Evolutionary conservation across 208 protist genomes (phyloP).

Genomic region (Lotmaria passim): DNA sequence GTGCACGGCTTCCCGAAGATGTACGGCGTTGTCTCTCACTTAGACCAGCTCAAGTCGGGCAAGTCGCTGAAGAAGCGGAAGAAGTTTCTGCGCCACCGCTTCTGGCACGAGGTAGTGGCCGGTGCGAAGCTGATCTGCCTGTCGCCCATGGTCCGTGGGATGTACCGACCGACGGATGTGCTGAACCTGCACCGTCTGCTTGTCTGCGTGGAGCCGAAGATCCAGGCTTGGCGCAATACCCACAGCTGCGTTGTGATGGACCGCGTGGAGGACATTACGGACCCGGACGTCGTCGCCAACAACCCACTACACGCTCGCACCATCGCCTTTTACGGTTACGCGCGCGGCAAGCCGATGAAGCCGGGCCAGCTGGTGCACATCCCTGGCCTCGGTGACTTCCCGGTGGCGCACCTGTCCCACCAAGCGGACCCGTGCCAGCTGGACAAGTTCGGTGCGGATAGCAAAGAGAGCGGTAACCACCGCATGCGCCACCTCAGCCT

Average conservation of each 20-base stretch:
- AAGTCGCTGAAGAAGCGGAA: slow-evolving; percentile 97
- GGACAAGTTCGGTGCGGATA: slow-evolving; percentile 40
- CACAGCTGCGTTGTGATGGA: slow-evolving; percentile 98
- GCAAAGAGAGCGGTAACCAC: slow-evolving; percentile 43
- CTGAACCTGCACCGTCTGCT: slow-evolving; percentile 98
- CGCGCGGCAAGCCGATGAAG: slow-evolving; percentile 96
- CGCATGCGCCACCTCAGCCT: slow-evolving; percentile 93
- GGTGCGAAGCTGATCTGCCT: slow-evolving; percentile 99
- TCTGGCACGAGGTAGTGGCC: slow-evolving; percentile 93
- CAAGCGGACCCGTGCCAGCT: slow-evolving; percentile 97
- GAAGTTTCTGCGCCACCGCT: slow-evolving; percentile 97
- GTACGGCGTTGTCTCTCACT: slow-evolving; percentile 99
- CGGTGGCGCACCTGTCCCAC: slow-evolving; percentile 84
- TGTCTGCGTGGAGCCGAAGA: slow-evolving; percentile 96
- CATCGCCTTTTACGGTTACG: slow-evolving; percentile 98
- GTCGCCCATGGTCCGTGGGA: slow-evolving; percentile 94
- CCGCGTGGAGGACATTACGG: slow-evolving; percentile 98
- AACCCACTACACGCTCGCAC: slow-evolving; percentile 79
- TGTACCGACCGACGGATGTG: slow-evolving; percentile 97
- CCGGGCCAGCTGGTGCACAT: slow-evolving; percentile 95
- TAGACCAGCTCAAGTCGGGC: slow-evolving; percentile 97
- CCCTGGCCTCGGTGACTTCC: slow-evolving; percentile 97
- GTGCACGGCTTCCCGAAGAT: slow-evolving; percentile 99
- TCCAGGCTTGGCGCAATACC: slow-evolving; percentile 96
- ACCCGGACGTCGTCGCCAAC: slow-evolving; percentile 82